Base-by-base conservation (phyloP, 345 rosid species). In the Aegle marmelos region DNA sequence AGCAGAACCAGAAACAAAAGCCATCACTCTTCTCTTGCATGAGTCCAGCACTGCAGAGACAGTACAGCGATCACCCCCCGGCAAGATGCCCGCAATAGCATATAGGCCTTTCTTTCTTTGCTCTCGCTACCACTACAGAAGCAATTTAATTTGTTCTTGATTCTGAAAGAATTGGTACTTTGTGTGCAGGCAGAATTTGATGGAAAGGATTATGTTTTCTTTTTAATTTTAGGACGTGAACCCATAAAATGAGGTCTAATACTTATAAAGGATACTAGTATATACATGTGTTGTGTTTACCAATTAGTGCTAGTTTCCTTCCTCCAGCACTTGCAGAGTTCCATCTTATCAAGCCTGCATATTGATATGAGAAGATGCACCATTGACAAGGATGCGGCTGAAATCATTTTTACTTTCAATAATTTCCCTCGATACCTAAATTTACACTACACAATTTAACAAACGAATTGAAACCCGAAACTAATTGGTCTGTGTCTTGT, bases 1-100 rank as follows among this genome's bases (percentile, higher is more conserved):
- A 79, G 85, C 79, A 82, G 45, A 6, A 22, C 57, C 21, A 19
- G 57, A 87, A 0, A 31, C 78, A 80, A 68, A 91, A 82, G 85
- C 83, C 85, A 39, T 88, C 93, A 14, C 69, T 89, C 74, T 91
- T 94, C 83, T 79, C 96, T 16, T 90, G 96, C 68, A 84, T 83
- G 72, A 86, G 68, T 84, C 92, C 97, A 65, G 78, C 78, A 59
- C 68, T 88, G 84, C 87, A 84, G 68, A 91, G 83, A 81, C 90
- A 87, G 66, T 68, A 80, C 66, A 80, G 89, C 83, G 80, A 67
- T 10, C n/a, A 80, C 56, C 62, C 36, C 50, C 72, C 58, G 19
- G 83, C 78, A 3, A 73, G 76, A 68, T 66, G 25, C 70, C 81
- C 66, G 37, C 83, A 75, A 59, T 60, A 70, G 24, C 69, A 77